Percentiles rank a stretch among this genome's conserved stretches.
phyloP scores from a whole-genome alignment of 495 filamentous ascomycete species.

The Hypoxylon crocopeplum region DNA sequence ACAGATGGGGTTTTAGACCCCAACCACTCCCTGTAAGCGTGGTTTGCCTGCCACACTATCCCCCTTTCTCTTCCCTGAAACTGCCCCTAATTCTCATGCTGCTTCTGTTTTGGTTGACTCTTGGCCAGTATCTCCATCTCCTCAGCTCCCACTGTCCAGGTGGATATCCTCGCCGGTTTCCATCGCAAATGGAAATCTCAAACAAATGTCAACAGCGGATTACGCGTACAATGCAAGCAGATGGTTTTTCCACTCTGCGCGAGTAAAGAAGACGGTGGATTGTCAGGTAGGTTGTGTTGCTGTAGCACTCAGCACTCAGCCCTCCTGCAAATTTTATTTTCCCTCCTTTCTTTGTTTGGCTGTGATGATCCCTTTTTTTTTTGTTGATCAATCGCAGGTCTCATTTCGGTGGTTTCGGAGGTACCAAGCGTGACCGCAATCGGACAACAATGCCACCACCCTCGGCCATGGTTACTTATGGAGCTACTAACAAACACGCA shows the following conservation, averaged over 20 bases:
- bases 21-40: conserved; percentile 30
- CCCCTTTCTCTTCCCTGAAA: conserved; percentile 41
- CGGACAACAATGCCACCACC: conserved; percentile 32
- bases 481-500: conserved; percentile 7
- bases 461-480: conserved; percentile 6
- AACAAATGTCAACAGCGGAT: conserved; percentile 20
- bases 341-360: conserved; percentile 30
- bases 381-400: conserved; percentile 37
- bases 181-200: conserved; percentile 23
- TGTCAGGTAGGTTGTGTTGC: conserved; percentile 28
- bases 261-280: conserved; percentile 25
- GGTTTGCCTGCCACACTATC: conserved; percentile 31
- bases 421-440: conserved; percentile 38
- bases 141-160: conserved; percentile 13
- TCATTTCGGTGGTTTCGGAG: conserved; percentile 48
- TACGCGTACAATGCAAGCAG: conserved; percentile 19
- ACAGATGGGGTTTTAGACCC: conserved; percentile 39
- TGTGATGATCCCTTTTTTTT: conserved; percentile 38
- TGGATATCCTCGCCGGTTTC: conserved; percentile 4
- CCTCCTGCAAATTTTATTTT: conserved; percentile 28
- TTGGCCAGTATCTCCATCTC: conserved; percentile 21
- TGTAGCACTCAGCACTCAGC: conserved; percentile 28
- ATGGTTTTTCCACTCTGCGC: background rate
- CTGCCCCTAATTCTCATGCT: conserved; percentile 34
- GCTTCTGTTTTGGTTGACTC: conserved; percentile 28